Evolutionary conservation across 2,329 filamentous ascomycete genomes (phyloP).

Genomic region (Parafenestella ontariensis): DNA sequence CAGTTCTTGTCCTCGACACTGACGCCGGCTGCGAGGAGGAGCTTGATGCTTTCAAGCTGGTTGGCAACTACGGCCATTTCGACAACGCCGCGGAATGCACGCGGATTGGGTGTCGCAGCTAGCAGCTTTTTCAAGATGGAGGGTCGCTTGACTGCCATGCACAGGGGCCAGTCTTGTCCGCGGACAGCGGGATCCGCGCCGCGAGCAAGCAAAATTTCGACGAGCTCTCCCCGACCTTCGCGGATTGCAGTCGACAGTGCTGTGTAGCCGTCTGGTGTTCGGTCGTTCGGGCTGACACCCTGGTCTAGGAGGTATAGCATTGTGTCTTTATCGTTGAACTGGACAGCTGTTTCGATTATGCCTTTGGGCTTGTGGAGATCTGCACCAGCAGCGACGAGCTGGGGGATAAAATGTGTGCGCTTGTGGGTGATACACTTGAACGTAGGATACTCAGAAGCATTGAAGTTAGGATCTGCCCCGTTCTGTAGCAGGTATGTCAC

Average conservation of each 20-base stretch:
- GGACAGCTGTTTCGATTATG: slow-evolving; percentile 70
- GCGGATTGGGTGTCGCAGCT: slow-evolving; percentile 62
- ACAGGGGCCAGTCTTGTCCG: slow-evolving; percentile 74
- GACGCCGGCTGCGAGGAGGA: slow-evolving; percentile 69
- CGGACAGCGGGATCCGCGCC: slow-evolving; percentile 69
- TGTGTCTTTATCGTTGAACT: slow-evolving; percentile 67
- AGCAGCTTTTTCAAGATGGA: slow-evolving; percentile 66
- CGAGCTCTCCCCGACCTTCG: slow-evolving; percentile 65
- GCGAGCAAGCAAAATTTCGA: slow-evolving; percentile 64
- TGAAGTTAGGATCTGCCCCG: slow-evolving; percentile 60
- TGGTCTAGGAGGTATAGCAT: slow-evolving; percentile 67
- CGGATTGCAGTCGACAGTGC: slow-evolving; percentile 71
- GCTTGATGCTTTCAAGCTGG: slow-evolving; percentile 71
- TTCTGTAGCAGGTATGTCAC: slow-evolving; percentile 65
- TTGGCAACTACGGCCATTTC: slow-evolving; percentile 72
- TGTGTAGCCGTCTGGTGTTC: slow-evolving; percentile 64
- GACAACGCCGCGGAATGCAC: slow-evolving; percentile 70
- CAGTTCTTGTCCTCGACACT: slow-evolving; percentile 75
- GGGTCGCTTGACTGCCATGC: slow-evolving; percentile 70
- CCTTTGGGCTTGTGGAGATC: slow-evolving; percentile 67
- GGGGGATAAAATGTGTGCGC: slow-evolving; percentile 66
- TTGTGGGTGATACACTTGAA: slow-evolving; percentile 75
- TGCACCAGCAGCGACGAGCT: slow-evolving; percentile 64
- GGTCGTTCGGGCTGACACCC: slow-evolving; percentile 67
- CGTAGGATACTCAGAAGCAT: slow-evolving; percentile 68